Evolutionary conservation across 78 protist species (phyloP), one percentile per base, ranked within the genome.

Genomic region (Monosiga brevicollis): DNA sequence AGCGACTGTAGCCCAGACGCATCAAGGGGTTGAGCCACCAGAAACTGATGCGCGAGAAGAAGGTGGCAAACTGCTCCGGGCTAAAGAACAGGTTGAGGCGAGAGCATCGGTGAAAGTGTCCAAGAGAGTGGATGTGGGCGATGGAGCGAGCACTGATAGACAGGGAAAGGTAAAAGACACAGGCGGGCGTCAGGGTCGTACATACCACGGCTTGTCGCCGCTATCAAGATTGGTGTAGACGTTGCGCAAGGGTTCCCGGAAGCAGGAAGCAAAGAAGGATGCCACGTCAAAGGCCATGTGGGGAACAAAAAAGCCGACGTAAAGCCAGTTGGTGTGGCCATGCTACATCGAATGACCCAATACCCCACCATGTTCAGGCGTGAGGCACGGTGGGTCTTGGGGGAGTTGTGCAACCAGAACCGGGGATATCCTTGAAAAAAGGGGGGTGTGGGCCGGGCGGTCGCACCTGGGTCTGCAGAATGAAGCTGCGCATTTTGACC

Each of bases 11-110:
- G 73, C 86, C 86, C n/a, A n/a, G 15, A 36, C 1, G 10, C 43
- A 83, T 73, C 32, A 49, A 2, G n/a, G 24, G 36, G 41, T 36
- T 83, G 38, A 83, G 0, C 86, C 86, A 83, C 86, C 86, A 83
- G 81, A 83, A 83, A 2, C 82, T 32, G 15, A 83, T 42, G 35
- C 0, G 0, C 23, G 82, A 76, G 70, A 75, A 76, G 74, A 83
- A 39, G 35, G 71, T 1, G n/a, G 86, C 81, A 26, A 36, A 26
- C 54, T 2, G 23, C 54, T 83, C 86, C 35, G 86, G 86, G 38
- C 74, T n/a, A n/a, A n/a, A n/a, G n/a, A n/a, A n/a, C n/a, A n/a
- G n/a, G n/a, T n/a, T n/a, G n/a, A n/a, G n/a, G n/a, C n/a, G n/a
- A n/a, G n/a, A n/a, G n/a, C n/a, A n/a, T n/a, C n/a, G n/a, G n/a